phyloP scores from a whole-genome alignment of 2,329 filamentous ascomycete genomes.

The Cladosporium sp. region DNA sequence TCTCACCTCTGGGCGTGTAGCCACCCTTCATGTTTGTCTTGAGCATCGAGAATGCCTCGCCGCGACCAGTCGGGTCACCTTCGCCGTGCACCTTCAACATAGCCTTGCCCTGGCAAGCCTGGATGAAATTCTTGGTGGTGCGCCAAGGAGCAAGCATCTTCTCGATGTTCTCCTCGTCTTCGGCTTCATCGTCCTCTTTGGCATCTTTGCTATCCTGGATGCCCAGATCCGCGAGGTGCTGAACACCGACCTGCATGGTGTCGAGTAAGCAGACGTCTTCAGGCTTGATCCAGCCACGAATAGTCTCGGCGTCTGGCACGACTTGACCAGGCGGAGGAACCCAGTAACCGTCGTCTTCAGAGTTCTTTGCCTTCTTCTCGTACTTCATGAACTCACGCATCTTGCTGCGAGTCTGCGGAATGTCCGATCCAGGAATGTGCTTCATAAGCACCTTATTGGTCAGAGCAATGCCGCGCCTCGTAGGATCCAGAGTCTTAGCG shows the following conservation, averaged over 20 bases:
- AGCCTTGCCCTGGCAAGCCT: constrained; percentile 88
- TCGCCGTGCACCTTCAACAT: constrained; percentile 95
- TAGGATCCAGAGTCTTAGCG: constrained; percentile 64
- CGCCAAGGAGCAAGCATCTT: constrained; percentile 94
- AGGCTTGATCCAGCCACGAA: constrained; percentile 85
- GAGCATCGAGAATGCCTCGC: constrained; percentile 93
- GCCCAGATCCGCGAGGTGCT: constrained; percentile 85
- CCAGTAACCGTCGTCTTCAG: constrained; percentile 70
- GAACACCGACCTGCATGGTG: constrained; percentile 92
- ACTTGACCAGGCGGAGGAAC: constrained; percentile 66
- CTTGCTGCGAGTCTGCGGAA: constrained; percentile 93
- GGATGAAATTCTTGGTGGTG: constrained; percentile 91
- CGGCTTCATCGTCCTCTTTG: constrained; percentile 60
- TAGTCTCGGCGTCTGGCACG: constrained; percentile 72
- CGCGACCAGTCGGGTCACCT: constrained; percentile 88
- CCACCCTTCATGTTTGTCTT: constrained; percentile 98
- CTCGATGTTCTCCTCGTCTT: constrained; percentile 67
- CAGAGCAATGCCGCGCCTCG: constrained; percentile 73
- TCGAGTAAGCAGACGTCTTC: constrained; percentile 94
- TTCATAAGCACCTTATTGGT: constrained; percentile 58
- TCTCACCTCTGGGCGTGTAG: constrained; percentile 85
- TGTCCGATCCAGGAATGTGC: constrained; percentile 87
- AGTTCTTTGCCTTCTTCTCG: constrained; percentile 81
- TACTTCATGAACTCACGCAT: constrained; percentile 95
- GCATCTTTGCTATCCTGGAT: constrained; percentile 62